Conservation (phyloP, 164 flowering plant genomes). For the Nymphaea colorata region DNA sequence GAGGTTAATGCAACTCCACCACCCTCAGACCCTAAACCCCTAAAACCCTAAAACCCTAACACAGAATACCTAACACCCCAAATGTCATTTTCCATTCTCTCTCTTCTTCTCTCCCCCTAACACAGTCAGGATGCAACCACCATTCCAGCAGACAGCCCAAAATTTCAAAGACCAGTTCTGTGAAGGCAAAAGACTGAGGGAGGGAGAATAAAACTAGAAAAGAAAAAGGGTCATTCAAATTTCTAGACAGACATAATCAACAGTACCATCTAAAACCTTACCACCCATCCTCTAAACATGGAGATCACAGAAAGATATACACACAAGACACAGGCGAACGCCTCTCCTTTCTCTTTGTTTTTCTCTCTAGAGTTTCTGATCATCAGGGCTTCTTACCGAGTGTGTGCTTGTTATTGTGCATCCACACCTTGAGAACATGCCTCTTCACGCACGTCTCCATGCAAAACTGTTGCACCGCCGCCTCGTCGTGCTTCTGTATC, state of each 20-base stretch:
- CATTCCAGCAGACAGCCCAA: not conserved
- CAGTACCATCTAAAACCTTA: not conserved
- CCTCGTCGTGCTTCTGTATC: constrained; percentile 68
- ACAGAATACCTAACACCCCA: not conserved
- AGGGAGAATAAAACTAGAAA: not conserved
- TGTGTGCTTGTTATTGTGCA: constrained; percentile 83
- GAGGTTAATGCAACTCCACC: not conserved
- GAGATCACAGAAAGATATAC: not conserved
- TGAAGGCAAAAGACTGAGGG: not conserved
- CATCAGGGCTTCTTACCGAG: constrained; percentile 45
- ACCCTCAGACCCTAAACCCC: not conserved
- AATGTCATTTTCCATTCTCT: not conserved
- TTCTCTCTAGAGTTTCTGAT: not conserved
- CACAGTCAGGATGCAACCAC: not conserved
- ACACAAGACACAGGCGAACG: not conserved
- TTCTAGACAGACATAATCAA: not conserved
- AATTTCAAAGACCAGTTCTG: not conserved
- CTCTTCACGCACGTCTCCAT: constrained; percentile 34
- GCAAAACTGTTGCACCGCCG: constrained; percentile 51
- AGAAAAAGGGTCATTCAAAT: not conserved
- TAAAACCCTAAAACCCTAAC: not conserved
- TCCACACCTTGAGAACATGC: constrained; percentile 77
- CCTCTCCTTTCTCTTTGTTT: not conserved
- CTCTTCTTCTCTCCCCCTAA: not conserved
- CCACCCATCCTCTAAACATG: too few relatives aligned